Base-by-base conservation (phyloP, 805 yeast species). In the Pichia occidentalis region DNA sequence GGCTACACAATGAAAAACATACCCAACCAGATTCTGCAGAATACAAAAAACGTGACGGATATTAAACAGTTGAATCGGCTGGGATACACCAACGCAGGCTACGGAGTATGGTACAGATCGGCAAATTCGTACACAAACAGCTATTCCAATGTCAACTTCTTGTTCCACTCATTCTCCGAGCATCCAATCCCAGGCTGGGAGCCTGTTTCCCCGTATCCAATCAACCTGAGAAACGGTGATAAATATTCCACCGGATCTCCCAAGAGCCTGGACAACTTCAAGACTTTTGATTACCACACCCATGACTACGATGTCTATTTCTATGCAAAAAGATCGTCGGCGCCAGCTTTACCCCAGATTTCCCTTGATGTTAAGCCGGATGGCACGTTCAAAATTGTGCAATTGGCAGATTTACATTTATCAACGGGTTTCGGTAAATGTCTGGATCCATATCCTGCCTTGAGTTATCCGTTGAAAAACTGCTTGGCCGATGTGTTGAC, bases 391-490 rank as follows among this genome's bases (percentile, higher is more conserved):
- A 90, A 83, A 57, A 80, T 92, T 29, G 60, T 86, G 9, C 98
- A 92, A 59, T 75, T 90, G 5, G 95, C 97, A 1, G 97, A 92
- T 57, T 64, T 90, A 40, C 98, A 92, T 60, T 80, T 83, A 55
- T 72, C 92, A n/a, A 82, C 95, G 0, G 88, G 87, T 5, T 70
- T 64, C 37, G 97, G 97, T 11, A 57, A 59, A 33, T 92, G 97
- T 52, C 65, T 81, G 36, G 94, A 88, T 53, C 79, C 83, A 10
- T 73, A 54, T 28, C 90, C 92, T 0, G 39, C 32, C 7, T 30
- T 53, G 7, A 34, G 40, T 1, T 65, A 66, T 14, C 57, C 61
- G 8, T 60, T 59, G 3, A 63, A 62, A 5, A 63, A 60, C 10
- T 92, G 97, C 54, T 60, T 70, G 43, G 97, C 97, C 0, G 98